phyloP scores from a whole-genome alignment of 345 rosid species.

The Viola odorata region DNA sequence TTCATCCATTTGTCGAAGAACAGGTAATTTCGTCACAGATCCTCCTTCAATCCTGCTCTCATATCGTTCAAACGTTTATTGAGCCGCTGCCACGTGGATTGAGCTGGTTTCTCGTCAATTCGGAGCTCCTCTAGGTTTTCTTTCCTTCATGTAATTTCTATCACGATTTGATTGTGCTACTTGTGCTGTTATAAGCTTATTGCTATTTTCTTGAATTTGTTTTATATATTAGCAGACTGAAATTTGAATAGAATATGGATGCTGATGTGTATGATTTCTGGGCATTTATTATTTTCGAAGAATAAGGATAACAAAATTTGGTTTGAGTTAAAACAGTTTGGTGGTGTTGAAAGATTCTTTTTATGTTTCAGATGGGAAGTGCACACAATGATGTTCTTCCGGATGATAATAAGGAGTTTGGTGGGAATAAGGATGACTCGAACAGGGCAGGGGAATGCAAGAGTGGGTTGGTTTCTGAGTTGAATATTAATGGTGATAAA shows the following conservation, averaged over 20 bases:
- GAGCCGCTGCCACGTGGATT: not conserved
- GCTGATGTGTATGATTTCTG: not conserved
- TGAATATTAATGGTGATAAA: slow-evolving; percentile 21
- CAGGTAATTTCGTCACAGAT: not conserved
- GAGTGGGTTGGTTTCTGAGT: slow-evolving; percentile 24
- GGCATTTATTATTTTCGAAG: not conserved
- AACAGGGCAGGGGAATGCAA: slow-evolving; percentile 19
- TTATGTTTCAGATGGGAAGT: slow-evolving; percentile 48
- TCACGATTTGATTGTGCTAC: not conserved
- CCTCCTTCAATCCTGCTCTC: not conserved
- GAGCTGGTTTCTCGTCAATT: not conserved
- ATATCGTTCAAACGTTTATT: not conserved
- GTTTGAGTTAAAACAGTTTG: not conserved
- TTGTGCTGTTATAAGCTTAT: not conserved
- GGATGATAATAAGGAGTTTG: slow-evolving; percentile 21
- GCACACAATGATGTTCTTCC: slow-evolving; percentile 34
- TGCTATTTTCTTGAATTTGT: not conserved
- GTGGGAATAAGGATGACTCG: slow-evolving; percentile 13
- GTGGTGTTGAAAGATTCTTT: not conserved
- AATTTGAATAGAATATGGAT: not conserved
- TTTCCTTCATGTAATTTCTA: not conserved
- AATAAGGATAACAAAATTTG: not conserved
- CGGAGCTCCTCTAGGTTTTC: not conserved
- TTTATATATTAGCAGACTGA: not conserved
- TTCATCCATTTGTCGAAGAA: not conserved